A percentile compares a stretch with the other conserved stretches of the same genome.
Conservation (phyloP, 768 basidiomycete species). For the Tricholoma hemisulphureum region DNA sequence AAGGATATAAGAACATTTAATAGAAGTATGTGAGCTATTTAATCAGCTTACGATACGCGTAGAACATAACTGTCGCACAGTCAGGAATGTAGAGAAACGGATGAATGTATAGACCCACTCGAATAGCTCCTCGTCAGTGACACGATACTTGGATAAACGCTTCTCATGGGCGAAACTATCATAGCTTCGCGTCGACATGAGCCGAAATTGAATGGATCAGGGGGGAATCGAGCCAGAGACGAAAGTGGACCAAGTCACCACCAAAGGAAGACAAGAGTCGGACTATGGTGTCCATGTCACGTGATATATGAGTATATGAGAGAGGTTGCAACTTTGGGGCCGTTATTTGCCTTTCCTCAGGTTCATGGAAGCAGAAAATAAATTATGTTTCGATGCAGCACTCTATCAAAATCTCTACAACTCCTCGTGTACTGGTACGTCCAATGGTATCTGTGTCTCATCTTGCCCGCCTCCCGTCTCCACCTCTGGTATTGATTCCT, state of each 20-base stretch:
- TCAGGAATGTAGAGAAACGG: conserved; percentile 9
- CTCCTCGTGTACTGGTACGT: conserved; percentile 13
- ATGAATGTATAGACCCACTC: conserved; percentile 47
- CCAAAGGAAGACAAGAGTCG: too few species aligned
- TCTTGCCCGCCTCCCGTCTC: conserved; percentile 6
- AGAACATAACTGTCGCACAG: conserved; percentile 62
- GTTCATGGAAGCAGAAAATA: too few species aligned
- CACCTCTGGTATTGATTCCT: conserved; percentile 9
- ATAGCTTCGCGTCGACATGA: conserved; percentile 77
- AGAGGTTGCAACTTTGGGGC: too few species aligned
- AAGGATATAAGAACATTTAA: conserved; percentile 3
- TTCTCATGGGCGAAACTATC: conserved; percentile 68
- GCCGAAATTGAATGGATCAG: conserved; percentile 14
- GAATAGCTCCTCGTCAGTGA: conserved; percentile 81
- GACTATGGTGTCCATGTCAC: too few species aligned
- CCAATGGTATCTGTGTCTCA: conserved; percentile 14
- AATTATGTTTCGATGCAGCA: neutral
- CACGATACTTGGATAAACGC: conserved; percentile 65
- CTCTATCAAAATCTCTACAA: conserved; percentile 7
- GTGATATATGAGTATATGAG: too few species aligned
- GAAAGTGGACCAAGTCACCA: too few species aligned
- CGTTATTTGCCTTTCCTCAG: too few species aligned
- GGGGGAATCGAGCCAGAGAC: neutral
- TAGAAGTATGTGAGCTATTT: neutral
- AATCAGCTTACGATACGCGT: conserved; percentile 69